Conservation (phyloP, 108 stramenopile genomes). For the Epipyxis sp. region DNA sequence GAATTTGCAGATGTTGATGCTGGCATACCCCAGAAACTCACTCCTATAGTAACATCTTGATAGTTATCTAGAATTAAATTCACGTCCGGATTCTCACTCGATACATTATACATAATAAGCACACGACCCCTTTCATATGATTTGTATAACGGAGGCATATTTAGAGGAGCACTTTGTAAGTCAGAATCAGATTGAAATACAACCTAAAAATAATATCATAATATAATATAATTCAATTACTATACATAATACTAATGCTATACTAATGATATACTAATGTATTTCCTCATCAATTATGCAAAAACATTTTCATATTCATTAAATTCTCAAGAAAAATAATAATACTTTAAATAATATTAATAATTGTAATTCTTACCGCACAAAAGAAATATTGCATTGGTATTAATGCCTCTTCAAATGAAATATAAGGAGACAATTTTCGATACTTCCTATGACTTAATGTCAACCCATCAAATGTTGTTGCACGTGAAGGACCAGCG, state of each 20-base stretch:
- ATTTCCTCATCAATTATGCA: too few relatives aligned
- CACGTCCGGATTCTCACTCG: constrained; percentile 27
- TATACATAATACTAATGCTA: too few relatives aligned
- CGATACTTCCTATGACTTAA: constrained; percentile 46
- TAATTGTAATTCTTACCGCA: too few relatives aligned
- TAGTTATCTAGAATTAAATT: constrained; percentile 16
- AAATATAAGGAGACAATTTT: constrained; percentile 60
- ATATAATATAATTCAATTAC: too few relatives aligned
- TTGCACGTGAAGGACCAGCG: constrained; percentile 39
- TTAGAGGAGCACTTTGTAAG: constrained; percentile 60
- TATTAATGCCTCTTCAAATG: constrained; percentile 56
- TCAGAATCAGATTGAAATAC: constrained; percentile 4
- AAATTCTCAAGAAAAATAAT: too few relatives aligned
- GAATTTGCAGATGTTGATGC: constrained; percentile 39
- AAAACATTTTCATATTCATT: too few relatives aligned
- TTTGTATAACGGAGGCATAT: constrained; percentile 70
- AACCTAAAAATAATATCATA: too few relatives aligned
- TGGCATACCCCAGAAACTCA: constrained; percentile 14
- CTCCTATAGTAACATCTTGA: neutral
- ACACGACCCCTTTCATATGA: constrained; percentile 68
- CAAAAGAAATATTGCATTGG: constrained; percentile 55
- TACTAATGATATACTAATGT: too few relatives aligned
- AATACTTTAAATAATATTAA: too few relatives aligned
- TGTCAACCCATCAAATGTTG: constrained; percentile 34
- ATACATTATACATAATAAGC: constrained; percentile 63